phyloP scores from a whole-genome alignment of 768 basidiomycete genomes.

The Obba rivulosa region DNA sequence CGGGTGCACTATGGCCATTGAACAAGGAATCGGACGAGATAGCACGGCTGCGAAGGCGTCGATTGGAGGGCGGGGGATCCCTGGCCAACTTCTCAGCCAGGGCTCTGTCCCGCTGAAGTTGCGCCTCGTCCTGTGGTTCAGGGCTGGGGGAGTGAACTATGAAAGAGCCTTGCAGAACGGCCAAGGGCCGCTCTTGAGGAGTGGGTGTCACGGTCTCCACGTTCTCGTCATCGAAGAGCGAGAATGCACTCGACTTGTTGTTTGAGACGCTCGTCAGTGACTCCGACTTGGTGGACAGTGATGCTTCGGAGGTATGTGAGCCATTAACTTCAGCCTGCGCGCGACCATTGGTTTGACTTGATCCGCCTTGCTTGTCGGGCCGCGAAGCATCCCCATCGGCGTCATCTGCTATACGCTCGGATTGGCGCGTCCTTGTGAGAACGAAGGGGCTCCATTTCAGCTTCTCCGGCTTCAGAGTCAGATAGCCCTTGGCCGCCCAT shows the following conservation, averaged over 20 bases:
- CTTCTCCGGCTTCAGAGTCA: slow-evolving; percentile 72
- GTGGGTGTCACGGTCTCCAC: slow-evolving; percentile 13
- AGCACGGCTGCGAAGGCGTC: slow-evolving; percentile 7
- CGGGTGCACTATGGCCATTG: not conserved
- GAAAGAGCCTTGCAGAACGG: not conserved
- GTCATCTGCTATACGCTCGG: slow-evolving; percentile 9
- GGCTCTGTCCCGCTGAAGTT: slow-evolving; percentile 6
- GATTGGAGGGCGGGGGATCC: slow-evolving; percentile 4
- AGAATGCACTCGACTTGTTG: slow-evolving; percentile 13
- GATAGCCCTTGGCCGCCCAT: slow-evolving; percentile 76
- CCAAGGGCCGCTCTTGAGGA: not conserved
- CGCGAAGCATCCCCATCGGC: too few relatives aligned
- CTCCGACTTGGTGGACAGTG: too few relatives aligned
- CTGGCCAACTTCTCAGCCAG: not conserved
- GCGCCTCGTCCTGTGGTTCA: slow-evolving; percentile 3
- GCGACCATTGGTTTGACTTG: too few relatives aligned
- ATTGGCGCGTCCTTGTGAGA: slow-evolving; percentile 41
- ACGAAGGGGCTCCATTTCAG: slow-evolving; percentile 96
- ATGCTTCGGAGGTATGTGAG: not conserved
- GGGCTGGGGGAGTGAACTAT: slow-evolving; percentile 2
- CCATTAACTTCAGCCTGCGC: not conserved
- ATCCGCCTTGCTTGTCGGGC: too few relatives aligned
- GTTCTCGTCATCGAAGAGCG: slow-evolving; percentile 26
- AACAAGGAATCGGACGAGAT: not conserved
- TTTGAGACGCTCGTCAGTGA: too few relatives aligned